Evolutionary conservation across 2,329 filamentous ascomycete genomes (phyloP), one percentile per base, ranked within the genome.

Genomic region (Mycocentrospora acerina): DNA sequence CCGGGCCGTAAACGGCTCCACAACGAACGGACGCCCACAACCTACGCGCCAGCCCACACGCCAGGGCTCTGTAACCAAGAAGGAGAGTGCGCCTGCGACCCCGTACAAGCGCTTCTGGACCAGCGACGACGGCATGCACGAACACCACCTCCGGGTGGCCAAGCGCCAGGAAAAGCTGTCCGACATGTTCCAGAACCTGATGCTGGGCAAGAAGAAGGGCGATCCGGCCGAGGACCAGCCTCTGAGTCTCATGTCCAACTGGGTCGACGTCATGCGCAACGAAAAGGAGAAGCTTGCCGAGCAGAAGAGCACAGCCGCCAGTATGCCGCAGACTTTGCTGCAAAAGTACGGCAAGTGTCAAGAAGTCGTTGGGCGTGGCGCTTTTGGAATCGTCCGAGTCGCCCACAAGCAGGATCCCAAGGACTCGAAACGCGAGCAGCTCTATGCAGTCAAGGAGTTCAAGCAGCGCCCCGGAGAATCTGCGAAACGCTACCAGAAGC

Each of bases 301-400:
- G 26, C 88, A 95, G 57, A 89, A 85, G 71, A 93, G 85, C 65
- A 82, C 81, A 16, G 85, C 85, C 1, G 86, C 85, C 60, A 87
- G 85, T 59, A 78, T 85, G 13, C 85, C 86, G 12, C 82, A 82
- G 14, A 90, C 90, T 1, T 75, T 98, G 32, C 88, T 93, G 2
- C 89, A 97, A 62, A 97, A 97, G 67, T 98, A 98, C 65, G 93
- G 93, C 57, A 97, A 97, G 71, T 97, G 93, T 64, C 91, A 97
- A 64, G 93, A 98, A 67, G 83, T 98, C 24, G 89, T 98, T 16
- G 93, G 93, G 14, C 88, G 91, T 25, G 93, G 93, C 45, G 93
- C 93, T 28, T 98, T 98, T 68, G 93, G 93, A 40, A 95, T 98
- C 48, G 93, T 98, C 50, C 83, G 93, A 45, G 95, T 97, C 68